Evolutionary conservation across 2,329 filamentous ascomycete species (phyloP), one percentile per base, ranked within the genome.

Genomic region (Myrmaecium sp.): DNA sequence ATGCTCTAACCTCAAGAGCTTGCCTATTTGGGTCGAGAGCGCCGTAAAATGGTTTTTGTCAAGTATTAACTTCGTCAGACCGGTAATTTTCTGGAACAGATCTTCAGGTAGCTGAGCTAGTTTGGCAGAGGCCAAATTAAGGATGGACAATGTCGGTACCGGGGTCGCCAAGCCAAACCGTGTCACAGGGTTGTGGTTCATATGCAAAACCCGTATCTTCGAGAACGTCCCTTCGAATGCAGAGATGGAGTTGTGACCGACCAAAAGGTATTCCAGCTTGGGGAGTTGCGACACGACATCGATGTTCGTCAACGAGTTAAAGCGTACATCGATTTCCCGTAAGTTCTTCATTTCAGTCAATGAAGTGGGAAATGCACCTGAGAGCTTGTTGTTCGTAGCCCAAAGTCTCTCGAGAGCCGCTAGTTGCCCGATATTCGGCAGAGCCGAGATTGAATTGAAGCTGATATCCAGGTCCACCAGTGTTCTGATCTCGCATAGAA

Each of bases 21-120:
- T 79, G 10, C 86, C 84, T 32, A 98, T 79, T 33, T 91, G 76
- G 29, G 70, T 66, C 0, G 86, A 89, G 14, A 98, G 58, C 1
- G 81, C 86, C 1, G 89, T 83, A 40, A 98, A 91, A 47, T 94
- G 91, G 43, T 98, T 98, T 47, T 81, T 84, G 54, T 94, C 86
- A 28, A 98, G 62, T 11, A 86, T 75, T 13, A 98, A 64, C 41
- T 84, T 83, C 31, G 86, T 81, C 23, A 98, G 54, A 40, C 83
- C 89, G 6, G 78, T 68, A 55, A 95, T 74, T 44, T 86, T 83
- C 37, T 77, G 74, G 46, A 93, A 95, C 9, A 86, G 68, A 23
- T 79, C 74, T 45, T 94, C 89, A 5, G 71, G 71, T 27, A 98
- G 74, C 43, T 83, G 81, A 3, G 84, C 79, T 22, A 98, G 60